Base-by-base conservation (phyloP, 1,139 yeast species). In the Pichia sp. region DNA sequence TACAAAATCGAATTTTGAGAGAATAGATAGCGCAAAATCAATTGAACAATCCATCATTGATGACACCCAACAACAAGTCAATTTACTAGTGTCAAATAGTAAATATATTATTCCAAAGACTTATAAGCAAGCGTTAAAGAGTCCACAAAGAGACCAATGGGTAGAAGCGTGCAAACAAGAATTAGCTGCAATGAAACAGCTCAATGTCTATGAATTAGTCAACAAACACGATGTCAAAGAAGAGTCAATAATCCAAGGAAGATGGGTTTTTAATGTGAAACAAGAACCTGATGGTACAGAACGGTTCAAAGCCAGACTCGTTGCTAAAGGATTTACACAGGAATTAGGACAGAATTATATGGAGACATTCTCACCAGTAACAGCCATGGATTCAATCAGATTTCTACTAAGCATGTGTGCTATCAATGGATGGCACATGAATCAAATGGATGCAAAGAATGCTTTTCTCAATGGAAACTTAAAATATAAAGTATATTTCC, bases 391-490 rank as follows among this genome's bases (percentile, higher is more conserved):
- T 6, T 34, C 48, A 5, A 9, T 48, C 1, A 43, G 52, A 35
- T 41, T 49, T 8, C 1, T 46, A 3, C 26, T 48, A 8, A 36
- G 44, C n/a, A 9, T 44, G 6, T 8, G 43, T 5, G 36, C 33
- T 3, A 23, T 37, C 3, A 42, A 42, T 6, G 32, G 40, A 9
- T 47, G 44, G 44, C 8, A 29, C 4, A 36, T 49, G 2, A 10
- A 26, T 9, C 52, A 50, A 41, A 16, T 43, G 27, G 52, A 50
- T 40, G 46, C 47, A 3, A 44, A 44, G 26, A 48, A 36, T 37
- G 45, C 49, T 23, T 49, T 50, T 31, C 31, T 47, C 3, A 45
- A 47, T 39, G 49, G 50, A 7, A 35, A 43, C 4, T 37, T 49
- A 27, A 45, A 49, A 29, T 37, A 44, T 33, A 27, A 29, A 28